Conservation (phyloP, 2,329 filamentous ascomycete genomes). For the Fusarium oxysporum region DNA sequence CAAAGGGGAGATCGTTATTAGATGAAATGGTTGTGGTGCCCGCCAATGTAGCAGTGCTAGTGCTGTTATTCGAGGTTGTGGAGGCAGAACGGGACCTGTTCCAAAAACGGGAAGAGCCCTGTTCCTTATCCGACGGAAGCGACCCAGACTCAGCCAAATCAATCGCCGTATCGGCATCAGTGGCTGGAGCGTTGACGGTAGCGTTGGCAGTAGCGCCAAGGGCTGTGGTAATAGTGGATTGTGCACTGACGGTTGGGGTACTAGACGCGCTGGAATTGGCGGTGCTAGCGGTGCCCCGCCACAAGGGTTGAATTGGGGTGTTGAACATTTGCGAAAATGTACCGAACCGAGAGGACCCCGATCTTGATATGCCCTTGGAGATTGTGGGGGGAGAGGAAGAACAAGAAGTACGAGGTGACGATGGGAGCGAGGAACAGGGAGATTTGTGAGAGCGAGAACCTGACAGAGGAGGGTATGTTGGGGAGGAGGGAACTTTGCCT, state of each 20-base stretch:
- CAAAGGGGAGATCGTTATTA: constrained; percentile 54
- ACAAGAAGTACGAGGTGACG: constrained; percentile 42
- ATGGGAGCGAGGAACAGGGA: constrained; percentile 27
- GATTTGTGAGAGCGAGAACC: constrained; percentile 10
- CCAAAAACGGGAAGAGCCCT: constrained; percentile 45
- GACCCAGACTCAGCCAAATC: constrained; percentile 31
- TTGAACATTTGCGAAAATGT: constrained; percentile 45
- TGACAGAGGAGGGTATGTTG: constrained; percentile 25
- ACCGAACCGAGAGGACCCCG: constrained; percentile 38
- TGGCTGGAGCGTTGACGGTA: constrained; percentile 39
- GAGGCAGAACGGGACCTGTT: constrained; percentile 43
- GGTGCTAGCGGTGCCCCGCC: constrained; percentile 38
- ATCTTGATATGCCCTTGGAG: constrained; percentile 46
- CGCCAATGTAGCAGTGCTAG: constrained; percentile 41
- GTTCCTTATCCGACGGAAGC: constrained; percentile 29
- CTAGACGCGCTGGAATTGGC: constrained; percentile 29
- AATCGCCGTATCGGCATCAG: constrained; percentile 26
- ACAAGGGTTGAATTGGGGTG: constrained; percentile 41
- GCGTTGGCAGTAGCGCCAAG: constrained; percentile 29
- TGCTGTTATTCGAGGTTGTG: constrained; percentile 43
- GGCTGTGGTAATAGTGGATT: constrained; percentile 26
- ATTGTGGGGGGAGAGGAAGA: constrained; percentile 42
- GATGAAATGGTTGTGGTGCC: constrained; percentile 34
- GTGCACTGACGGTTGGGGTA: constrained; percentile 30
- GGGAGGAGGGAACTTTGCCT: constrained; percentile 26